phyloP scores from a whole-genome alignment of 1,284 basidiomycete genomes.

The Sanghuangporus weigelae region DNA sequence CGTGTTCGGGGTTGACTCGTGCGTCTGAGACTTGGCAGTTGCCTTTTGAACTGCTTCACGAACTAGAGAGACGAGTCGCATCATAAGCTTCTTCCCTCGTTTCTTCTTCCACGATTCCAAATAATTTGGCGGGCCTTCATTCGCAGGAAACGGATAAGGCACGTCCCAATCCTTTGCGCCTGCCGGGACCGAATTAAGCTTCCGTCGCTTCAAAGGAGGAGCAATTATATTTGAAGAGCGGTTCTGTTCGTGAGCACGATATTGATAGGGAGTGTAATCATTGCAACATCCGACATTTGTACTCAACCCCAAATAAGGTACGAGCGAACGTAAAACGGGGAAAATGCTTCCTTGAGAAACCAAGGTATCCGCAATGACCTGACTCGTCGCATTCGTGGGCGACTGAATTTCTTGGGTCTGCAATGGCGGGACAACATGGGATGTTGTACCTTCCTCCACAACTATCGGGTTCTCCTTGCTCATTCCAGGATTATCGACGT shows the following conservation, averaged over 20 bases:
- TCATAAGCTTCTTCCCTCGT: constrained; percentile 53
- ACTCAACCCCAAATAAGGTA: constrained; percentile 5
- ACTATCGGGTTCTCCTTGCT: constrained; percentile 62
- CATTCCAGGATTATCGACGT: constrained; percentile 36
- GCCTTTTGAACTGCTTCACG: constrained; percentile 52
- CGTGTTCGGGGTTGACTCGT: constrained; percentile 20
- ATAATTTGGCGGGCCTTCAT: constrained; percentile 63
- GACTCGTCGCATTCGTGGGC: constrained; percentile 38
- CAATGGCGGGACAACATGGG: constrained; percentile 18
- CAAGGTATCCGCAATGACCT: constrained; percentile 55
- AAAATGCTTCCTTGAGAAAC: constrained; percentile 61
- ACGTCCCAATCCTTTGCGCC: constrained; percentile 76
- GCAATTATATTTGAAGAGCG: constrained; percentile 21
- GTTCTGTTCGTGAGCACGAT: constrained; percentile 9
- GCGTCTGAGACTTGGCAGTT: constrained; percentile 38
- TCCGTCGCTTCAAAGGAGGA: constrained; percentile 48
- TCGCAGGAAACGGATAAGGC: constrained; percentile 65
- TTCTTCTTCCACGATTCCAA: constrained; percentile 54
- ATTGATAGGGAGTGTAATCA: constrained; percentile 11
- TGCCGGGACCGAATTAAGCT: constrained; percentile 60
- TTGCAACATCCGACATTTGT: constrained; percentile 10
- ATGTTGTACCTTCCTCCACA: constrained; percentile 46
- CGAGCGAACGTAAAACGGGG: constrained; percentile 37
- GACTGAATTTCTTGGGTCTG: constrained; percentile 14
- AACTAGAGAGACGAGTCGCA: constrained; percentile 55